Conservation (phyloP, 2,329 filamentous ascomycete species). For the Thielaviopsis punctulata region DNA sequence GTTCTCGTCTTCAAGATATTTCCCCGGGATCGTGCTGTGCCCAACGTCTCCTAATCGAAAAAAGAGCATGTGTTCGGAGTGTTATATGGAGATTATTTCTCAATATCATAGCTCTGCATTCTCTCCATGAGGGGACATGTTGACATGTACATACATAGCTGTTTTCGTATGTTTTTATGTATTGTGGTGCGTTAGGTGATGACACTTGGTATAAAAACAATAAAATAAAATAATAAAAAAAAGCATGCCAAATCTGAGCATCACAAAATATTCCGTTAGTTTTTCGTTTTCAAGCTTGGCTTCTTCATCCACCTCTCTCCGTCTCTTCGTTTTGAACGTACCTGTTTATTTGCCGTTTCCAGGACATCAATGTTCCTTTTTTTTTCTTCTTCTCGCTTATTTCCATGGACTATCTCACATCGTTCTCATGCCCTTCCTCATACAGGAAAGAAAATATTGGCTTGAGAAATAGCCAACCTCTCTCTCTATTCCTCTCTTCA, state of each 20-base stretch:
- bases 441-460: neutral
- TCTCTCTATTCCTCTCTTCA: neutral
- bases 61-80: no score
- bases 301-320: neutral
- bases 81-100: no score
- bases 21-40: neutral
- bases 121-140: no score
- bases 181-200: no score
- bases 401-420: neutral
- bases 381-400: neutral
- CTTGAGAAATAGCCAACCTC: neutral
- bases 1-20: neutral
- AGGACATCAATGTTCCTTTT: neutral
- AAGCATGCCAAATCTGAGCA: neutral
- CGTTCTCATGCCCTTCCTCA: neutral
- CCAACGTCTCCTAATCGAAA: no score
- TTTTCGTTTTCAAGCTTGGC: neutral
- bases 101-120: no score
- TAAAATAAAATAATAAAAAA: no score
- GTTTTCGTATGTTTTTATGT: no score
- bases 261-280: neutral
- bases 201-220: no score
- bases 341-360: neutral
- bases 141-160: no score
- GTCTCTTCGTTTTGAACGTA: neutral